These are phyloP conservation scores for Camellia japonica DNA, from an alignment of 148 eudicot genomes.

Conservation along the genomic window DNA sequence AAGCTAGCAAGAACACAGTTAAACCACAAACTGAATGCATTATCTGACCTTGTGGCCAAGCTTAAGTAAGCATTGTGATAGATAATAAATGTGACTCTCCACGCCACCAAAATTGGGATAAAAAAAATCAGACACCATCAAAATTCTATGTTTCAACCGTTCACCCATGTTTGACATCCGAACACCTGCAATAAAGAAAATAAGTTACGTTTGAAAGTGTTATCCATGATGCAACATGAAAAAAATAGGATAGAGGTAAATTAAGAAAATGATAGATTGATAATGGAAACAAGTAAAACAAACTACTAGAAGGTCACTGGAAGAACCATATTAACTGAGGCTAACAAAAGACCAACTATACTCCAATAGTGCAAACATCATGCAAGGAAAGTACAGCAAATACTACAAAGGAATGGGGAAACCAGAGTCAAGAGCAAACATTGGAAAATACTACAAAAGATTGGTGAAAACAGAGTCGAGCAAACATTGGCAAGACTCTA, in stretches of 20 bases:
- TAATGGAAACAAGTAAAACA: neutral
- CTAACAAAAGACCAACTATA: neutral
- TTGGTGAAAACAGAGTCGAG: too few relatives aligned
- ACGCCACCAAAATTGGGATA: constrained; percentile 97
- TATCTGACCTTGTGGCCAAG: constrained; percentile 88
- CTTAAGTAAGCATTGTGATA: constrained; percentile 85
- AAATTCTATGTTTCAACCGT: constrained; percentile 47
- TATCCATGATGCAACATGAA: neutral
- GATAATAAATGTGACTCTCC: constrained; percentile 90
- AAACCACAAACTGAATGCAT: constrained; percentile 2
- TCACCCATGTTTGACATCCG: constrained; percentile 33
- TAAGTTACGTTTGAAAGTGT: too few relatives aligned
- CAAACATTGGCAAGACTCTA: too few relatives aligned
- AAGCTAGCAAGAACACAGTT: neutral
- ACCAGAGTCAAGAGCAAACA: neutral
- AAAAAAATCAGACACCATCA: constrained; percentile 97
- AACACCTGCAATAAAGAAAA: constrained; percentile 12
- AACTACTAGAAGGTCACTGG: neutral
- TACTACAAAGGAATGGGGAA: neutral
- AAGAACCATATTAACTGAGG: neutral
- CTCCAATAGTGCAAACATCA: neutral
- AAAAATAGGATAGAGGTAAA: neutral
- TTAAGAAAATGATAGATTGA: neutral
- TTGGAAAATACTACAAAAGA: too few relatives aligned
- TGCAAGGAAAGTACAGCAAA: neutral